Base-by-base conservation (phyloP, 2,329 filamentous ascomycete species). In the Alternaria sp. region DNA sequence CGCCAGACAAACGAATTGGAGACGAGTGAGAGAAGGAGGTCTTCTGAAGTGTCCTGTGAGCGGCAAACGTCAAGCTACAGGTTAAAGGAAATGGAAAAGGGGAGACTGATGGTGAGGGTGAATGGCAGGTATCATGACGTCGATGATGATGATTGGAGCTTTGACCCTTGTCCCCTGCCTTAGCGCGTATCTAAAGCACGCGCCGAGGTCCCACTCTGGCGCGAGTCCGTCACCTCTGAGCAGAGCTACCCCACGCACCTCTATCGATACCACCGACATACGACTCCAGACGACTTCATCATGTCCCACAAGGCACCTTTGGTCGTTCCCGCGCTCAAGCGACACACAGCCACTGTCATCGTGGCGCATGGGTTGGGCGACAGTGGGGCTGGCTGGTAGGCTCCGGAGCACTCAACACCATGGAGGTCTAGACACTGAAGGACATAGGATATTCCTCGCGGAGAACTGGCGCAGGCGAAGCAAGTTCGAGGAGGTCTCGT, bases 291-390 rank as follows among this genome's bases (percentile, higher is more conserved):
- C 20, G 36, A 48, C 8, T 41, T 36, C 54, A 72, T 41, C 22
- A 78, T 78, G 75, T 65, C 73, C 65, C 60, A 74, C 30, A 79
- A 80, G 64, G 82, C 83, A 58, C 82, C 83, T 11, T 83, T 95
- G 56, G 85, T 95, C 20, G 89, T 97, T 62, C 92, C 92, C 28
- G 92, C 94, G 41, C 82, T 92, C 34, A 91, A 87, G 76, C 88
- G 88, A 75, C 95, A 98, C 81, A 97, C 95, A 38, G 93, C 93
- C 25, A 97, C 94, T 3, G 91, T 98, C 72, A 98, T 99, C 73
- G 93, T 97, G 80, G 86, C 92, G 54, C 95, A 99, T 79, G 95
- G 95, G 14, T 84, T 99, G 40, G 95, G 95, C 65, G 95, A 98
- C 77, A 83, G 79, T 30, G 92, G 91, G 44, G 84, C 87, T 68